Evolutionary conservation across 1,284 basidiomycete species (phyloP).

Genomic region (Ustilago sp.): DNA sequence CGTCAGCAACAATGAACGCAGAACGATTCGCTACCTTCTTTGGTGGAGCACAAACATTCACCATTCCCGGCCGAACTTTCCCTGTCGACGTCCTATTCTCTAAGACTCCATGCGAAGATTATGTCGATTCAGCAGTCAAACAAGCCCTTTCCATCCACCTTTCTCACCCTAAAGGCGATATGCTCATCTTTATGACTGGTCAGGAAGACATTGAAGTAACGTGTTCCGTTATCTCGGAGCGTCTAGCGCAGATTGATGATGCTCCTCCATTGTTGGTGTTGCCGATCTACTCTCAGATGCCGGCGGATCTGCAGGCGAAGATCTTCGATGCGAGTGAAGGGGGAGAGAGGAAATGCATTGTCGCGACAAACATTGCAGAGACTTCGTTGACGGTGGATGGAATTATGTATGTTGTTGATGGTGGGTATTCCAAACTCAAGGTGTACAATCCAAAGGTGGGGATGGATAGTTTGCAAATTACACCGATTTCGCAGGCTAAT

Average conservation of each 20-base stretch:
- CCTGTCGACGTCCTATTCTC: constrained; percentile 96
- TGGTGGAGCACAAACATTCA: constrained; percentile 92
- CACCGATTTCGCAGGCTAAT: constrained; percentile 93
- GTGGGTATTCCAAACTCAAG: constrained; percentile 96
- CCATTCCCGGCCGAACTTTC: constrained; percentile 97
- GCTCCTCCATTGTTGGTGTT: constrained; percentile 86
- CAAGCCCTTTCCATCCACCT: constrained; percentile 97
- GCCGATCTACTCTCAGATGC: constrained; percentile 99
- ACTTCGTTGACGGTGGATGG: constrained; percentile 95
- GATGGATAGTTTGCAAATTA: constrained; percentile 99
- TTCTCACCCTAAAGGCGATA: constrained; percentile 91
- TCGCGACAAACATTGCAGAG: constrained; percentile 99
- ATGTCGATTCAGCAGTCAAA: constrained; percentile 97
- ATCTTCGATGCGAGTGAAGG: constrained; percentile 96
- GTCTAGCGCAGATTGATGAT: constrained; percentile 89
- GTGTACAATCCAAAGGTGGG: constrained; percentile 99
- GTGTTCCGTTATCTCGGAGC: constrained; percentile 75
- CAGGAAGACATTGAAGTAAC: constrained; percentile 93
- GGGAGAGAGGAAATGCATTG: constrained; percentile 94
- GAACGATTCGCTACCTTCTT: constrained; percentile 96
- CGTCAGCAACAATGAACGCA: constrained; percentile 98
- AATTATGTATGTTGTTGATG: constrained; percentile 95
- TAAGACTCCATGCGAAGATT: constrained; percentile 98
- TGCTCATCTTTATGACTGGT: constrained; percentile 99
- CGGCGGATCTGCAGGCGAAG: constrained; percentile 96